Evolutionary conservation across 2,329 filamentous ascomycete species (phyloP).

Genomic region (Diaporthe vaccinii): DNA sequence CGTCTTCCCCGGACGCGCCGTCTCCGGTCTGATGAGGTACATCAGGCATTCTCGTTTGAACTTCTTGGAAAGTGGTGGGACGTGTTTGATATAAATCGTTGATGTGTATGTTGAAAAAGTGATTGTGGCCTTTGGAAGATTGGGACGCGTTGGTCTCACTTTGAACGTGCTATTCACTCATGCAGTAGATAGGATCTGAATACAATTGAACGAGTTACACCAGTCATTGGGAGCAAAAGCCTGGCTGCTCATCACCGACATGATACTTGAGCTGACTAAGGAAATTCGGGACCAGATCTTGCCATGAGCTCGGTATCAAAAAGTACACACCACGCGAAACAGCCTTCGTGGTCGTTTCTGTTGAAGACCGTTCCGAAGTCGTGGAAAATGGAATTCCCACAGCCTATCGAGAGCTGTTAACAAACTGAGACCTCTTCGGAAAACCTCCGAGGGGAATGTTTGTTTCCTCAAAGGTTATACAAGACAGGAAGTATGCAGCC

Average conservation of each 20-base stretch:
- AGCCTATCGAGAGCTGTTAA: too few relatives aligned
- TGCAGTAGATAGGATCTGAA: background rate
- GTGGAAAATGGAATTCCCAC: too few relatives aligned
- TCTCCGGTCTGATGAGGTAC: background rate
- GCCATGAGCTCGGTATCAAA: background rate
- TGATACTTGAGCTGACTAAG: background rate
- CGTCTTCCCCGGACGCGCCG: background rate
- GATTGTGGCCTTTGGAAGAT: background rate
- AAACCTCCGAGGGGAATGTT: too few relatives aligned
- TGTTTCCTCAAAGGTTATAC: too few relatives aligned
- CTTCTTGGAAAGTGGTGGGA: accelerated
- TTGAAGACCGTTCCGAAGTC: background rate
- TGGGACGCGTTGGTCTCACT: background rate
- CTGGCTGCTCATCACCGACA: background rate
- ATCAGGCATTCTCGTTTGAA: background rate
- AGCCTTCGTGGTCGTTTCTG: accelerated
- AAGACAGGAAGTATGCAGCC: too few relatives aligned
- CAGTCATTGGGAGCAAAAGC: background rate
- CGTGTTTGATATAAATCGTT: background rate
- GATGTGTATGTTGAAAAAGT: background rate
- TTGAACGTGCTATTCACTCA: background rate
- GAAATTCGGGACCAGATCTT: background rate
- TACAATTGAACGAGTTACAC: background rate
- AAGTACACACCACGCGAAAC: background rate
- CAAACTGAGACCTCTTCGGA: too few relatives aligned